Conservation (phyloP, 768 basidiomycete species). For the Hericium rajendrae region DNA sequence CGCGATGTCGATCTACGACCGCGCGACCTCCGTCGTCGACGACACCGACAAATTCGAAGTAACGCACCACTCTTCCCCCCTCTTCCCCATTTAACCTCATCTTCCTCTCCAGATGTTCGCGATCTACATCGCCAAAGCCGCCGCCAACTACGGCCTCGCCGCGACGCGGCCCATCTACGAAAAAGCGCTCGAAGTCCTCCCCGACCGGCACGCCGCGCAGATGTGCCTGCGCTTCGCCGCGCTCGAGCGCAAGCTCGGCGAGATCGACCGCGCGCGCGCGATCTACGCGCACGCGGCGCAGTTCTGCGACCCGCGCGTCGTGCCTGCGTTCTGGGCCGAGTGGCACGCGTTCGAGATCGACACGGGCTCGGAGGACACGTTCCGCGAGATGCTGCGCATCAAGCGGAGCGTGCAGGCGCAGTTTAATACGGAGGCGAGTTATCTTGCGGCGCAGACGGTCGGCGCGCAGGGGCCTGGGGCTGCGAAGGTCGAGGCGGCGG, state of each 20-base stretch:
- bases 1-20: constrained; percentile 92
- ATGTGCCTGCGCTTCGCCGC: constrained; percentile 96
- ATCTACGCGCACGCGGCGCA: constrained; percentile 97
- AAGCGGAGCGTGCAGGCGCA: constrained; percentile 97
- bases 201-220: constrained; percentile 89
- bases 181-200: constrained; percentile 85
- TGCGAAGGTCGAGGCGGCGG: constrained; percentile 31
- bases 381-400: constrained; percentile 90
- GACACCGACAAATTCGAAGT: constrained; percentile 95
- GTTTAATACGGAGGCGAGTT: constrained; percentile 95
- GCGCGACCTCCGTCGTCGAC: constrained; percentile 77
- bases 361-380: constrained; percentile 97
- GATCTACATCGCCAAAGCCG: constrained; percentile 95
- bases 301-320: constrained; percentile 92
- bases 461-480: constrained; percentile 52
- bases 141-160: constrained; percentile 90
- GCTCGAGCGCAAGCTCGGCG: constrained; percentile 94
- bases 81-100: background rate
- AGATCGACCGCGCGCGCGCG: constrained; percentile 94
- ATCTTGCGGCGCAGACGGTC: constrained; percentile 83
- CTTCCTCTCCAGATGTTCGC: constrained; percentile 69
- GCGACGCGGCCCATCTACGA: constrained; percentile 96
- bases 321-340: constrained; percentile 90
- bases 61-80: background rate
- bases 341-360: constrained; percentile 99